Base-by-base conservation (phyloP, 192 early-diverging fungal species). In the Lobulomyces angularis region DNA sequence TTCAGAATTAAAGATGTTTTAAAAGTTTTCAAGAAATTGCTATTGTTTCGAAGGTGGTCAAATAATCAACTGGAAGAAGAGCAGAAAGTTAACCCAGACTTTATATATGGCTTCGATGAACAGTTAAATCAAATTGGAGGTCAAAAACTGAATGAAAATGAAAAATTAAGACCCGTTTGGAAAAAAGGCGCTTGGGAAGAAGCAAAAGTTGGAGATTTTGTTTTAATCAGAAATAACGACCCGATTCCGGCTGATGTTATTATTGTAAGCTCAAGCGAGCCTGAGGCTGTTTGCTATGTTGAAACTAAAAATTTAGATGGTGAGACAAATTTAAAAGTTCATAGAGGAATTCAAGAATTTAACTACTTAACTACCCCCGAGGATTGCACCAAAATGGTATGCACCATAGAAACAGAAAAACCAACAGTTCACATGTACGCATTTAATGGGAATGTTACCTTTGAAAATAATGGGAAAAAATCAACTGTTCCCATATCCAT, bases 281-380 rank as follows among this genome's bases (percentile, higher is more conserved):
- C 71, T 3, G 82, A 87, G 31, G 69, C 68, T 9, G 51, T 74
- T 8, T 89, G 85, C 50, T 93, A 81, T 54, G 72, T 91, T 14
- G 93, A 94, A 57, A 97, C 93, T 4, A 90, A 87, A 52, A 88
- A 92, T 55, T 53, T 97, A 37, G 93, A 97, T 46, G 93, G 93
- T 27, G 93, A 97, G 58, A 97, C 93, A n/a, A 97, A 97, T 50
- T 57, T 97, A 4, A 97, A 97, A 62, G 69, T 85, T 25, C 78
- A 84, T 14, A 43, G 68, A 3, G 65, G 79, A 8, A 27, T 92
- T 2, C 47, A 62, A 7, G 81, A 86, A 27, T 75, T 82, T 8
- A 52, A 61, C 8, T 55, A 78, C 31, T 67, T 88, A 42, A 58
- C 68, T 29, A 79, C 74, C 1, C 79, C 82, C n/a, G 65, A 65